Percentiles rank a stretch among this genome's conserved stretches.
Evolutionary conservation across 176 grass and related monocot species (phyloP).

Genomic region (Aegilops umbellulata): DNA sequence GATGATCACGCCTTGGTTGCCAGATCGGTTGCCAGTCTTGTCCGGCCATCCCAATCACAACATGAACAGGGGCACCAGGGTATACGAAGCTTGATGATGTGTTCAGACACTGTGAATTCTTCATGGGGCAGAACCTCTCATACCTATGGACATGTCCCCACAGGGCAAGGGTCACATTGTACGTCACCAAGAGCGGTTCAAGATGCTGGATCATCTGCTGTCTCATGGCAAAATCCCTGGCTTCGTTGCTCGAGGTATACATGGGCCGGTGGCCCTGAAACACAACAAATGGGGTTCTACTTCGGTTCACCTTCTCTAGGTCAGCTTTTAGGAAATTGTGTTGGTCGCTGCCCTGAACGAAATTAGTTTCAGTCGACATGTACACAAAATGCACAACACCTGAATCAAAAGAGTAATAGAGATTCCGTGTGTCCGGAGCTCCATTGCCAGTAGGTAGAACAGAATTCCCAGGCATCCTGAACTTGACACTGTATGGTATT

Average conservation of each 20-base stretch:
- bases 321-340: constrained; percentile 82
- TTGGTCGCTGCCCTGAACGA: constrained; percentile 67
- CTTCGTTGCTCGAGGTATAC: constrained; percentile 84
- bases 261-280: constrained; percentile 95
- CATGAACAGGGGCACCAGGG: constrained; percentile 73
- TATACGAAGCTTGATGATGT: constrained; percentile 61
- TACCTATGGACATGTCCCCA: constrained; percentile 98
- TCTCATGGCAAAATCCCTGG: constrained; percentile 50
- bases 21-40: constrained; percentile 77
- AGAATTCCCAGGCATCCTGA: constrained; percentile 94
- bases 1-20: constrained; percentile 74
- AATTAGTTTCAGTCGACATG: constrained; percentile 93
- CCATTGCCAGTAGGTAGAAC: constrained; percentile 67
- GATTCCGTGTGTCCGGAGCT: constrained; percentile 75
- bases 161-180: constrained; percentile 92
- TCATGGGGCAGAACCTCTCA: constrained; percentile 88
- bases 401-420: constrained; percentile 84
- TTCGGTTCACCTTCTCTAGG: constrained; percentile 78
- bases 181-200: constrained; percentile 68
- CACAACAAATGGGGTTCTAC: constrained; percentile 81
- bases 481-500: constrained; percentile 87
- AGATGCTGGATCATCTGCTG: constrained; percentile 71
- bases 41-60: constrained; percentile 96
- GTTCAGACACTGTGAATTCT: constrained; percentile 67
- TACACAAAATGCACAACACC: constrained; percentile 94